Conservation (phyloP, 2,329 filamentous ascomycete species). For the Calonectria henricotiae region DNA sequence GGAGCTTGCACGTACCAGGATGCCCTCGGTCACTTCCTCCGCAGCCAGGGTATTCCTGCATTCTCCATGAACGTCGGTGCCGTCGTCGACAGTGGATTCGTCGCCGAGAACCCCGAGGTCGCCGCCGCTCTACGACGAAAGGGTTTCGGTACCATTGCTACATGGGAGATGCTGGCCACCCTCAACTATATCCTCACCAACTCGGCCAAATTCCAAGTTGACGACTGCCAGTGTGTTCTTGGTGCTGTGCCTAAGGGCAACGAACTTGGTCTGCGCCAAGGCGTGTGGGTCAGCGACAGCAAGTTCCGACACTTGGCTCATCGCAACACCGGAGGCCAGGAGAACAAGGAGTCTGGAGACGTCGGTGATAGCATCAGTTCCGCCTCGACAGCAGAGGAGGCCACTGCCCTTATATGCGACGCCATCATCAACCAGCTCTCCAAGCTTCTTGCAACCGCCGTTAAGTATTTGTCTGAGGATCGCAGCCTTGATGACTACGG, state of each 20-base stretch:
- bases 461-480: constrained; percentile 48
- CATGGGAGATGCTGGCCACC: constrained; percentile 41
- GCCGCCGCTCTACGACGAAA: constrained; percentile 37
- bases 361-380: constrained; percentile 29
- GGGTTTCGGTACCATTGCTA: constrained; percentile 38
- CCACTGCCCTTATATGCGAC: constrained; percentile 39
- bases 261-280: constrained; percentile 22
- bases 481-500: constrained; percentile 49
- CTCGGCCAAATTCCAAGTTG: constrained; percentile 5
- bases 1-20: constrained; percentile 58
- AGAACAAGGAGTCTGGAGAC: constrained; percentile 29
- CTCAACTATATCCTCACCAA: constrained; percentile 38
- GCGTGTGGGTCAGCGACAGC: constrained; percentile 27
- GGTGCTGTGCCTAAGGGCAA: constrained; percentile 35
- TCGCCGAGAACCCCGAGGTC: constrained; percentile 46
- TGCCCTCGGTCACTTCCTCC: constrained; percentile 52
- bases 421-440: constrained; percentile 48
- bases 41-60: constrained; percentile 37
- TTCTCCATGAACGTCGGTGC: constrained; percentile 49
- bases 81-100: constrained; percentile 47
- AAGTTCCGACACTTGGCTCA: constrained; percentile 22
- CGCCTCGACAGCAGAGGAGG: constrained; percentile 42
- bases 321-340: neutral
- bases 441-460: constrained; percentile 50
- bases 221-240: constrained; percentile 29